Base-by-base conservation (phyloP, 1,284 basidiomycete species). In the Sparassis latifolia region DNA sequence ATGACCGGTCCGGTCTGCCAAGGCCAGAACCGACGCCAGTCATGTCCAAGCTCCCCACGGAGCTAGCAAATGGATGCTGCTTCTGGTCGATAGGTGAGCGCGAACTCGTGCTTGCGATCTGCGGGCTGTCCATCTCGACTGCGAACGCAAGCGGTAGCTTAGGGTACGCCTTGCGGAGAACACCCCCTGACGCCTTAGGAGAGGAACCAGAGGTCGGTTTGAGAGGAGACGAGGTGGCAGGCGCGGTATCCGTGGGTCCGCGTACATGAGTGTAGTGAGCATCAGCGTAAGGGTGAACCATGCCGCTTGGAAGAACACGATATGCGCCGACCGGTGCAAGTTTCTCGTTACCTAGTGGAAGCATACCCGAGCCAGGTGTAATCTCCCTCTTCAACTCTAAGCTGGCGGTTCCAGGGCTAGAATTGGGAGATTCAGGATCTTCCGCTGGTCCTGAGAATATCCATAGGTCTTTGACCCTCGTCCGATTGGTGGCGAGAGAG, bases 391-490 rank as follows among this genome's bases (percentile, higher is more conserved):
- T 65, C n/a, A 56, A 57, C 54, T 62, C 68, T 53, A 53, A 57
- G 52, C 52, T 70, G 58, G 54, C 67, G 49, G 28, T 53, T 6
- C 48, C 52, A 32, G 64, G 61, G 35, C 58, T 66, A 1, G 60
- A 47, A 10, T 64, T 67, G 20, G 66, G 61, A 27, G 72, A 71
- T 30, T 75, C 73, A 33, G 63, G 60, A 7, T 56, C 53, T 12
- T 61, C 65, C 10, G 71, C 62, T 10, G 66, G 50, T 40, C 83
- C 83, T 1, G 79, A 78, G 62, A 89, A 90, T 45, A 90, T 71
- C 87, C 87, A 90, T 1, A 90, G 64, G 60, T 90, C 87, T 63
- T 87, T 88, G 45, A 80, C 75, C 49, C 85, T 75, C 27, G 87
- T 86, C 41, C 80, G 84, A 56, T 72, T 79, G 10, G 78, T 78